Evolutionary conservation across 2,329 filamentous ascomycete species (phyloP).

Genomic region (Dothiorella sarmentorum): DNA sequence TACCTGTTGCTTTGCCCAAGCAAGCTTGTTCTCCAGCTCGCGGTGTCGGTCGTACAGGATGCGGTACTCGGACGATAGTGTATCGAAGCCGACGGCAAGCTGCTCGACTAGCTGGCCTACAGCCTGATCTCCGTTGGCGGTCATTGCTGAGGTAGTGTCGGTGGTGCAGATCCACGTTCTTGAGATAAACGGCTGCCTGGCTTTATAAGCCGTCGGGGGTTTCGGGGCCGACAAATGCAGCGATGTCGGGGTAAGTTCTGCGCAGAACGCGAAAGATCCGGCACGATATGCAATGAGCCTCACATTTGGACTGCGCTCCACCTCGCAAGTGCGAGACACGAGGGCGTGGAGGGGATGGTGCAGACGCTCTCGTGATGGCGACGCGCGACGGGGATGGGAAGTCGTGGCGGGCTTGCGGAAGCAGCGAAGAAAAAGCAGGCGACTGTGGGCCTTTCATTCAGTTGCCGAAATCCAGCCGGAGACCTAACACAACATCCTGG

Average conservation of each 20-base stretch:
- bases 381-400: neutral
- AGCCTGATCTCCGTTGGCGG: conserved; percentile 16
- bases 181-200: conserved; percentile 6
- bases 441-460: too few relatives aligned
- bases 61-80: conserved; percentile 47
- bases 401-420: neutral
- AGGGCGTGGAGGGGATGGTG: neutral
- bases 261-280: conserved; percentile 9
- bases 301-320: conserved; percentile 14
- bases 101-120: conserved; percentile 38
- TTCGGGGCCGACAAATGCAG: conserved; percentile 8
- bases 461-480: too few relatives aligned
- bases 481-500: neutral
- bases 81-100: conserved; percentile 46
- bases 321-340: conserved; percentile 6
- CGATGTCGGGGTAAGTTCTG: conserved; percentile 8
- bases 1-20: conserved; percentile 50
- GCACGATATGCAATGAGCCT: conserved; percentile 1
- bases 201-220: conserved; percentile 17
- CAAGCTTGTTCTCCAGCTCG: conserved; percentile 46
- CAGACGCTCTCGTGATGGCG: conserved; percentile 7
- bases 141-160: conserved; percentile 1
- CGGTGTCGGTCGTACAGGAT: conserved; percentile 43
- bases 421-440: conserved; percentile 5
- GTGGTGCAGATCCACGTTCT: neutral